phyloP scores from a whole-genome alignment of 345 rosid species.

The Adansonia digitata region DNA sequence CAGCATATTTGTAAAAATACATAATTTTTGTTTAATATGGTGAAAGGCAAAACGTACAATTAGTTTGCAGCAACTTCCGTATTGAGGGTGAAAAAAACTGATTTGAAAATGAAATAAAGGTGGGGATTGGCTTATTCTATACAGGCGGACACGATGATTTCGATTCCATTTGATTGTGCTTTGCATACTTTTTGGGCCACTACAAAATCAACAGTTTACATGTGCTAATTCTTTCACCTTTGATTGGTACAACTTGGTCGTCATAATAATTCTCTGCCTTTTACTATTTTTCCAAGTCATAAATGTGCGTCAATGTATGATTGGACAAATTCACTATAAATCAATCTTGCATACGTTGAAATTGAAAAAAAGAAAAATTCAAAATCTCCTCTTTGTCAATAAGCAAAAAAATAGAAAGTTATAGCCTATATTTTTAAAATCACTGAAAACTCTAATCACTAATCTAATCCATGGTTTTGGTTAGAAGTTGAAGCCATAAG shows the following conservation, averaged over 20 bases:
- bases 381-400: too few relatives aligned
- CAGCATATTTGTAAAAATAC: slow-evolving; percentile 29
- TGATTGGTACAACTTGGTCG: neutral
- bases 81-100: neutral
- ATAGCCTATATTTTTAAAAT: too few relatives aligned
- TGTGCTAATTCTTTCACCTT: neutral
- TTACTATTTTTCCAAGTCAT: neutral
- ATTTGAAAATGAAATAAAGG: slow-evolving; percentile 19
- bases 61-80: slow-evolving; percentile 12
- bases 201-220: neutral
- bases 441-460: too few relatives aligned
- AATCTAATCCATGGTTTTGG: too few relatives aligned
- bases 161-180: neutral
- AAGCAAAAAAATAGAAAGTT: too few relatives aligned
- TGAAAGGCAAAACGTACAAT: slow-evolving; percentile 21
- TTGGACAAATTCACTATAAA: too few relatives aligned
- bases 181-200: neutral
- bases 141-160: neutral
- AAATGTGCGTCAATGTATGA: too few relatives aligned
- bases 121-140: slow-evolving; percentile 6
- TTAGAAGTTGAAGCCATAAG: too few relatives aligned
- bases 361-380: too few relatives aligned
- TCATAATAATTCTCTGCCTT: neutral
- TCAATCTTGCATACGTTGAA: too few relatives aligned
- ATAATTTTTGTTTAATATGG: slow-evolving; percentile 25